These are phyloP conservation scores for Microsporum audouinii DNA, from an alignment of 2,329 filamentous ascomycete species.

Conservation along the genomic window DNA sequence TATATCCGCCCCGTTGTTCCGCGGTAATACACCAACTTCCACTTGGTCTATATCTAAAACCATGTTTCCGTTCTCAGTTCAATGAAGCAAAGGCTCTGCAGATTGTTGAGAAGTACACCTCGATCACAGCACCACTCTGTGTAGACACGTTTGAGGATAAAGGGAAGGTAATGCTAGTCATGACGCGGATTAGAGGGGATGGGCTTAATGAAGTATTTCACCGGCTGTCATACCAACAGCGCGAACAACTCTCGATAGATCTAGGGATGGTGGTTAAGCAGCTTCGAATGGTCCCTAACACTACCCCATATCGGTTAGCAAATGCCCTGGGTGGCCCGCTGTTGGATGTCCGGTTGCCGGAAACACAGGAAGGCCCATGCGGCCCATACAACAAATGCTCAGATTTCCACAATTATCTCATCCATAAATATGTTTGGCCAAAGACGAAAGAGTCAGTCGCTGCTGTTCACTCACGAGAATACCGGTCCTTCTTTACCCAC, in stretches of 20 bases:
- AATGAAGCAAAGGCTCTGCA: background rate
- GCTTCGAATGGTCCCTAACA: background rate
- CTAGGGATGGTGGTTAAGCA: background rate
- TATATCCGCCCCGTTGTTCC: background rate
- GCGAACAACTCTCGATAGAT: background rate
- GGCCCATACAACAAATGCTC: background rate
- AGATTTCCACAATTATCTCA: background rate
- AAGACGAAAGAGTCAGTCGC: background rate
- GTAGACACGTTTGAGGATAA: background rate
- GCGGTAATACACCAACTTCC: background rate
- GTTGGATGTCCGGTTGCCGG: background rate
- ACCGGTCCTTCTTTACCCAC: slow-evolving; percentile 19
- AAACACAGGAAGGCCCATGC: background rate
- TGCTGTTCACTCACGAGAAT: background rate
- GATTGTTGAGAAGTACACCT: background rate
- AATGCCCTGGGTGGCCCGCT: background rate
- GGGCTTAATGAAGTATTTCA: background rate
- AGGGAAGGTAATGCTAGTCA: background rate
- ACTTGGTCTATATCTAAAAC: background rate
- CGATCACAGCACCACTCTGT: background rate
- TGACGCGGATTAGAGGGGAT: background rate
- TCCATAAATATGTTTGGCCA: background rate
- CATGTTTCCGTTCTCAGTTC: background rate
- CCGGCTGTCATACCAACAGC: background rate
- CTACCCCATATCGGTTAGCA: background rate